phyloP scores from a whole-genome alignment of 257 asterid genomes.

The Przewalskia tangutica region DNA sequence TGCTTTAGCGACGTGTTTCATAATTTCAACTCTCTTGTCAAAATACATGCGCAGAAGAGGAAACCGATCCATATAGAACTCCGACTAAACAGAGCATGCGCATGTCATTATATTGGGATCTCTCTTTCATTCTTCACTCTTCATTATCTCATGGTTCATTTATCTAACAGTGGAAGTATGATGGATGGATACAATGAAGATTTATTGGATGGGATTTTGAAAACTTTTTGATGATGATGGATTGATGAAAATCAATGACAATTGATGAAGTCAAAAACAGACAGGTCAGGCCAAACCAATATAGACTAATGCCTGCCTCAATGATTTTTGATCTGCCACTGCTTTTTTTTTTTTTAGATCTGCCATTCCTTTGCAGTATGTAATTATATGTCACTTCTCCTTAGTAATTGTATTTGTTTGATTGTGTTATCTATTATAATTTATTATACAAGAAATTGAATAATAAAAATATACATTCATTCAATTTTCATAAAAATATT shows the following conservation, averaged over 20 bases:
- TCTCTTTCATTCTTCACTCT: slow-evolving; percentile 89
- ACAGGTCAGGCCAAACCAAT: slow-evolving; percentile 81
- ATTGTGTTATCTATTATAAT: neutral
- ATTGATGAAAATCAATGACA: slow-evolving; percentile 70
- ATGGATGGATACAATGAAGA: slow-evolving; percentile 94
- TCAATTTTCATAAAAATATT: too few species aligned
- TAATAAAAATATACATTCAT: neutral
- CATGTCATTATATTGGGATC: slow-evolving; percentile 88
- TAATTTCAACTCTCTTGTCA: slow-evolving; percentile 2
- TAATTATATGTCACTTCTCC: slow-evolving; percentile 14
- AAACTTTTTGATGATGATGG: slow-evolving; percentile 95
- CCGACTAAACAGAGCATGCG: slow-evolving; percentile 81
- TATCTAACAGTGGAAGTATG: too few species aligned
- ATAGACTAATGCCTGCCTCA: slow-evolving; percentile 92
- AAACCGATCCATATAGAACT: slow-evolving; percentile 69
- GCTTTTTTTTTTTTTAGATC: too few species aligned
- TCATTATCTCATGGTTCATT: too few species aligned
- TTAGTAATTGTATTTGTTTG: neutral
- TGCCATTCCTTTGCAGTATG: slow-evolving; percentile 87
- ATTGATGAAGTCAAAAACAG: too few species aligned
- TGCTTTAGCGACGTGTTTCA: neutral
- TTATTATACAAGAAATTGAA: neutral
- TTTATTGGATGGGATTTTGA: slow-evolving; percentile 85
- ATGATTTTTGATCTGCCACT: too few species aligned
- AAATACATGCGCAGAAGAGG: slow-evolving; percentile 63